Base-by-base conservation (phyloP, 176 grass and related monocot genomes). In the Poa pratensis region DNA sequence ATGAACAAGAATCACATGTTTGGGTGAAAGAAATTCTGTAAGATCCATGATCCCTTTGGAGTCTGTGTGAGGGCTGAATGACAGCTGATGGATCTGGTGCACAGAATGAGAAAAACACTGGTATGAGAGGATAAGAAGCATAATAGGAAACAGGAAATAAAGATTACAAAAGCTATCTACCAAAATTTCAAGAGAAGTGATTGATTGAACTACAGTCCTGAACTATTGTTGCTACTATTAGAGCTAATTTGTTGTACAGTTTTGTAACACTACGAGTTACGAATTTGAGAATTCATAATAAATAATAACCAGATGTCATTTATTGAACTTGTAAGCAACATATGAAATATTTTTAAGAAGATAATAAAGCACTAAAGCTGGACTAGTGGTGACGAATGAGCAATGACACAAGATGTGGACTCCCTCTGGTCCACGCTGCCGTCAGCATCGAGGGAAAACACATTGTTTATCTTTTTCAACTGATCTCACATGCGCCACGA, bases 1-100 rank as follows among this genome's bases (percentile, higher is more conserved):
- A 52, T 98, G 96, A 54, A 95, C 96, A 55, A 98, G 87, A 83
- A 98, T 89, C 76, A 95, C 93, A 88, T 98, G 89, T 19, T 86
- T 87, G 16, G 93, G 96, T 22, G 91, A 94, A 52, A 98, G 91
- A 87, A 91, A 98, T 50, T 94, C 90, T 8, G 81, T 77, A 63
- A 97, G 84, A 81, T 97, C 95, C 95, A 97, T 97, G 77, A 97
- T 97, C 69, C 95, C 95, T 88, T 97, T 97, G 53, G 94, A 84
- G 81, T 97, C 94, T 13, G 94, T 94, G 76, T 97, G 94, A 51
- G 94, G 91, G 59, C 94, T 97, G 75, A 97, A 97, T 63, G 90
- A 87, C 54, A 97, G 88, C 58, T 97, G 92, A 88, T 94, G 92
- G 46, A 97, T 91, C 95, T 97, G 86, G 39, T 69, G 53, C 22